A percentile compares a stretch with the other conserved stretches of the same genome.
These are phyloP conservation scores for Oryza rufipogon DNA, from an alignment of 176 grass and related monocot species.

Conservation along the genomic window DNA sequence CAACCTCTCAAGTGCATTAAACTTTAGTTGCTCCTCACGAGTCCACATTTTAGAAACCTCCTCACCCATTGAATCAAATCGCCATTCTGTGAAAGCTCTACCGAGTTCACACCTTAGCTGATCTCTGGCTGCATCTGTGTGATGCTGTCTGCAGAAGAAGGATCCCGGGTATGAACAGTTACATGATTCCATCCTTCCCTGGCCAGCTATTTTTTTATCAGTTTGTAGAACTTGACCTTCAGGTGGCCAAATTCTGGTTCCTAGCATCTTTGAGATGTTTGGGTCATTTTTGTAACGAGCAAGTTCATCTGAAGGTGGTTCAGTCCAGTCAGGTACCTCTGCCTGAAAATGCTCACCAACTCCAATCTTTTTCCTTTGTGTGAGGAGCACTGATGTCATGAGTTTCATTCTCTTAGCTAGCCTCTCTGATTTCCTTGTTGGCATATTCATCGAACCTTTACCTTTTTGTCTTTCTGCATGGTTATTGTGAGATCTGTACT, in stretches of 20 bases:
- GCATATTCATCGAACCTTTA: conserved; percentile 48
- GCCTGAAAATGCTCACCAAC: conserved; percentile 81
- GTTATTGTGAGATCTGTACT: conserved; percentile 48
- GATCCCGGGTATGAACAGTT: conserved; percentile 64
- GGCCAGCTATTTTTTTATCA: conserved; percentile 16
- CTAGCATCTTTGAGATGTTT: conserved; percentile 67
- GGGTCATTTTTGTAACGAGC: conserved; percentile 57
- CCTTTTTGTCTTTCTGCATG: conserved; percentile 42
- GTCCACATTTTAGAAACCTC: conserved; percentile 64
- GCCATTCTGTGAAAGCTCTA: conserved; percentile 68
- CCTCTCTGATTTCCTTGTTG: conserved; percentile 87
- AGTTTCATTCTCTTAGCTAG: conserved; percentile 71
- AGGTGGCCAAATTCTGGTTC: conserved; percentile 68
- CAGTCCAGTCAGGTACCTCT: conserved; percentile 68
- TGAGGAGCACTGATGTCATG: conserved; percentile 61
- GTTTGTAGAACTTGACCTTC: conserved; percentile 42
- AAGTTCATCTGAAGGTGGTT: conserved; percentile 51
- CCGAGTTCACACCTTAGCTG: conserved; percentile 78
- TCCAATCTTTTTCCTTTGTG: conserved; percentile 76
- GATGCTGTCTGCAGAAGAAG: conserved; percentile 63
- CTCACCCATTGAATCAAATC: conserved; percentile 83
- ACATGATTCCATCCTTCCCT: conserved; percentile 62
- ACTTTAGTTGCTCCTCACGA: conserved; percentile 58
- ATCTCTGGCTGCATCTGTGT: conserved; percentile 62
- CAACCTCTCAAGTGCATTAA: conserved; percentile 67